Percentiles rank a stretch among this genome's conserved stretches.
These are phyloP conservation scores for Aspergillus calidoustus DNA, from an alignment of 2,329 filamentous ascomycete species.

Conservation along the genomic window DNA sequence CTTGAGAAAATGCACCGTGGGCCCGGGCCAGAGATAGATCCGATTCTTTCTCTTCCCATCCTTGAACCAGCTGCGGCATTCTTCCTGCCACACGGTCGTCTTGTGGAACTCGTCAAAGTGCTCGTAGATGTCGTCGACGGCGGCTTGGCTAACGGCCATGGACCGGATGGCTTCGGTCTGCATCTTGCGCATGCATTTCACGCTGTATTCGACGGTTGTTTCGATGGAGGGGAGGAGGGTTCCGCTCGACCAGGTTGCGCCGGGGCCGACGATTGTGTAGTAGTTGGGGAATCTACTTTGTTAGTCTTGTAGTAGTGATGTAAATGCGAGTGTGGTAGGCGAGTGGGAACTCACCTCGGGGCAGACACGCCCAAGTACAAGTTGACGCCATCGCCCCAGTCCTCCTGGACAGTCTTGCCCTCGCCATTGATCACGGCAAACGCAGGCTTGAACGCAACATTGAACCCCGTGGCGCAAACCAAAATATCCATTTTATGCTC, in stretches of 20 bases:
- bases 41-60: conserved; percentile 1
- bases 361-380: too few relatives aligned
- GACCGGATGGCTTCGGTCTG: conserved; percentile 33
- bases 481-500: conserved; percentile 11
- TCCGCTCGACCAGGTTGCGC: conserved; percentile 48
- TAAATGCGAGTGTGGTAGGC: too few relatives aligned
- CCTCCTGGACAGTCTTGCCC: too few relatives aligned
- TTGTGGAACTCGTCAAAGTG: conserved; percentile 41
- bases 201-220: conserved; percentile 47
- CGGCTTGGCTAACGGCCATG: conserved; percentile 42
- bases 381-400: too few relatives aligned
- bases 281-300: conserved; percentile 50
- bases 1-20: too few relatives aligned
- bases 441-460: background rate
- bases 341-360: too few relatives aligned
- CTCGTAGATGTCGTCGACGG: conserved; percentile 38
- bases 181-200: conserved; percentile 45
- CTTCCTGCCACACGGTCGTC: conserved; percentile 38
- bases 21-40: too few relatives aligned
- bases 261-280: conserved; percentile 38
- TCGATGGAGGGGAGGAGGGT: conserved; percentile 36
- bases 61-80: conserved; percentile 44
- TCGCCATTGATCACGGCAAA: background rate
- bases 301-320: background rate
- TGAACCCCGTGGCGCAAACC: too few relatives aligned